These are phyloP conservation scores for Leptographium radiaticola DNA, from an alignment of 2,329 filamentous ascomycete species.

Conservation along the genomic window DNA sequence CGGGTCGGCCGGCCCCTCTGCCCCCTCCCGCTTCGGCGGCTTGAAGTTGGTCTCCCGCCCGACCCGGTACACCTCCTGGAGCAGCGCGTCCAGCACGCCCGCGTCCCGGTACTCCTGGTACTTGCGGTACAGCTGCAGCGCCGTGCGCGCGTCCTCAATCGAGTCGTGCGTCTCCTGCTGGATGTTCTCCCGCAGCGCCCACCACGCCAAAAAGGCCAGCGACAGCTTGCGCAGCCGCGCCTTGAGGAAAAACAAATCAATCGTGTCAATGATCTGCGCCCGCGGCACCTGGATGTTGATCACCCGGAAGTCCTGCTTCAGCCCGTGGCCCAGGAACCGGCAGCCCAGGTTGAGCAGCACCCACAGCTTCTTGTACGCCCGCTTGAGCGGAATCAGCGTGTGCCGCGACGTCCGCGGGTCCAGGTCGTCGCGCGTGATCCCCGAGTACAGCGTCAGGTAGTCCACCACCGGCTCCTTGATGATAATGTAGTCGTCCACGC, in stretches of 20 bases:
- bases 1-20: constrained; percentile 11
- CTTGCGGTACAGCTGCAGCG: constrained; percentile 77
- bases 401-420: constrained; percentile 67
- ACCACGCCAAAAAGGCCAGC: constrained; percentile 83
- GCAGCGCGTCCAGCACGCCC: constrained; percentile 68
- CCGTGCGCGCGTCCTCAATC: constrained; percentile 88
- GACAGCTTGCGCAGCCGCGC: constrained; percentile 75
- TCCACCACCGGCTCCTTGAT: constrained; percentile 87
- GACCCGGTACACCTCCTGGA: constrained; percentile 68
- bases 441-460: constrained; percentile 88
- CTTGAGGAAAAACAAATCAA: constrained; percentile 77
- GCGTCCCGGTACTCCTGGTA: constrained; percentile 82
- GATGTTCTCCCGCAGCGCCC: constrained; percentile 83
- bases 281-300: constrained; percentile 96
- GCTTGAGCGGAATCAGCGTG: constrained; percentile 75
- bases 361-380: constrained; percentile 97
- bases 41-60: constrained; percentile 35
- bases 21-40: constrained; percentile 33
- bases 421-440: constrained; percentile 75
- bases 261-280: constrained; percentile 84
- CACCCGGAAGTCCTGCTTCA: constrained; percentile 92
- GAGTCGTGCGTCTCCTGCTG: constrained; percentile 88
- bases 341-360: constrained; percentile 88
- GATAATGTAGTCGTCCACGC: constrained; percentile 94
- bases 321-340: constrained; percentile 83